A percentile compares a stretch with the other conserved stretches of the same genome.
Conservation (phyloP, 2,329 filamentous ascomycete species). For the Venturia effusa region DNA sequence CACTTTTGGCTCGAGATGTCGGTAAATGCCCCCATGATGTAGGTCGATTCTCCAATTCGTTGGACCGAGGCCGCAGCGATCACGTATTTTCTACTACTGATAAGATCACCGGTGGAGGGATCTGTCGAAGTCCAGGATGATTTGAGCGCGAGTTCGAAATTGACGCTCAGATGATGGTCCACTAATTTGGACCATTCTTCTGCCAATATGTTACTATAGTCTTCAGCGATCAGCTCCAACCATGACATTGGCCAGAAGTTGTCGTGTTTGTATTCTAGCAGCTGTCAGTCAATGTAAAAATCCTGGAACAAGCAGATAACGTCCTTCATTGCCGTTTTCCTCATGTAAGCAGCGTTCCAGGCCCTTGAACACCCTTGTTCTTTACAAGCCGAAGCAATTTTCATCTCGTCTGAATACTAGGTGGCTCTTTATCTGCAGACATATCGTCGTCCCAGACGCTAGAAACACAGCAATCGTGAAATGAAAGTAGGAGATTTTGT, state of each 20-base stretch:
- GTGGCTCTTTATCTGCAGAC: too few species aligned
- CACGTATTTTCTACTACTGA: constrained; percentile 1
- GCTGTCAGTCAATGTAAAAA: background rate
- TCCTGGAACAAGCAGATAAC: background rate
- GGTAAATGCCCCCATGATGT: constrained; percentile 14
- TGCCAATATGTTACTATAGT: background rate
- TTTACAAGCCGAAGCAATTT: too few species aligned
- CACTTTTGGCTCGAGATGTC: constrained; percentile 36
- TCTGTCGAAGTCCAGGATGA: constrained; percentile 3
- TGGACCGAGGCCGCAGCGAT: constrained; percentile 8
- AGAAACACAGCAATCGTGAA: too few species aligned
- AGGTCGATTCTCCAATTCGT: background rate
- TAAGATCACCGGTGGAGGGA: constrained; percentile 5
- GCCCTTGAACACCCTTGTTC: too few species aligned
- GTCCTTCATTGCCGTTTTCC: background rate
- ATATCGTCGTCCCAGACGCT: too few species aligned
- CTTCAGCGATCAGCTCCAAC: background rate
- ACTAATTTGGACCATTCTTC: background rate
- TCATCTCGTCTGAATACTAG: too few species aligned
- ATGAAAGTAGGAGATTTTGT: too few species aligned
- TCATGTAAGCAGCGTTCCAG: background rate
- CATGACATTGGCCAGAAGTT: constrained; percentile 5
- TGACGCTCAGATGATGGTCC: background rate
- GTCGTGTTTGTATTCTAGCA: background rate
- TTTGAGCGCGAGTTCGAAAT: constrained; percentile 3